Conservation (phyloP, 2,329 filamentous ascomycete species). For the Claviceps pazoutovae region DNA sequence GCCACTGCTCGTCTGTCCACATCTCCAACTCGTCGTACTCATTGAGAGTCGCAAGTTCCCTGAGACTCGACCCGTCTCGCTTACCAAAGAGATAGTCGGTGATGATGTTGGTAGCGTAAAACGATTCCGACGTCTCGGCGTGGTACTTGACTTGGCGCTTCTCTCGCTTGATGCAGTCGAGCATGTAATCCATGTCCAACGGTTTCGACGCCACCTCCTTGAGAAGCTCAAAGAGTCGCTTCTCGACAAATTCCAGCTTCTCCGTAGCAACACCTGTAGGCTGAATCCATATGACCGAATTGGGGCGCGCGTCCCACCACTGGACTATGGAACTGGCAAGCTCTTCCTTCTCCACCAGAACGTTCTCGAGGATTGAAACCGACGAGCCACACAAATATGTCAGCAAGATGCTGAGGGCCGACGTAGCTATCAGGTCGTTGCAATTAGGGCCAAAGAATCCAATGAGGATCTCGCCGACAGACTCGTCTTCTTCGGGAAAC, state of each 20-base stretch:
- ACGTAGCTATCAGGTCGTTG: slow-evolving; percentile 51
- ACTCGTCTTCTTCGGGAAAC: slow-evolving; percentile 95
- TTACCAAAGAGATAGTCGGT: slow-evolving; percentile 84
- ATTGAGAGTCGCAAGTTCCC: slow-evolving; percentile 38
- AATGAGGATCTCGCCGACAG: slow-evolving; percentile 74
- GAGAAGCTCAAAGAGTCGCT: slow-evolving; percentile 71
- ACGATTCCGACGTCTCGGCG: slow-evolving; percentile 66
- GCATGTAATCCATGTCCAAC: slow-evolving; percentile 80
- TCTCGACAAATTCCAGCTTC: slow-evolving; percentile 70
- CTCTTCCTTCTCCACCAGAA: slow-evolving; percentile 84
- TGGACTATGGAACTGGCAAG: slow-evolving; percentile 76
- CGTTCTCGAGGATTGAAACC: slow-evolving; percentile 81
- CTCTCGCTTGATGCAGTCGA: slow-evolving; percentile 73
- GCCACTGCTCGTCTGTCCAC: slow-evolving; percentile 81
- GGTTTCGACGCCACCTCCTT: slow-evolving; percentile 67
- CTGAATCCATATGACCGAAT: slow-evolving; percentile 73
- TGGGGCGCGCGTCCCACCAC: slow-evolving; percentile 65
- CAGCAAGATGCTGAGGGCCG: slow-evolving; percentile 66
- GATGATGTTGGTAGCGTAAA: slow-evolving; percentile 77
- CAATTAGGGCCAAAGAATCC: slow-evolving; percentile 78
- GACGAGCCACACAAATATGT: slow-evolving; percentile 88
- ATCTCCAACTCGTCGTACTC: slow-evolving; percentile 57
- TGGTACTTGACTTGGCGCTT: slow-evolving; percentile 69
- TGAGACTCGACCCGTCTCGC: slow-evolving; percentile 65
- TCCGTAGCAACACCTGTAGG: slow-evolving; percentile 77